phyloP scores from a whole-genome alignment of 1,284 basidiomycete species.

The Ustilago hordei region DNA sequence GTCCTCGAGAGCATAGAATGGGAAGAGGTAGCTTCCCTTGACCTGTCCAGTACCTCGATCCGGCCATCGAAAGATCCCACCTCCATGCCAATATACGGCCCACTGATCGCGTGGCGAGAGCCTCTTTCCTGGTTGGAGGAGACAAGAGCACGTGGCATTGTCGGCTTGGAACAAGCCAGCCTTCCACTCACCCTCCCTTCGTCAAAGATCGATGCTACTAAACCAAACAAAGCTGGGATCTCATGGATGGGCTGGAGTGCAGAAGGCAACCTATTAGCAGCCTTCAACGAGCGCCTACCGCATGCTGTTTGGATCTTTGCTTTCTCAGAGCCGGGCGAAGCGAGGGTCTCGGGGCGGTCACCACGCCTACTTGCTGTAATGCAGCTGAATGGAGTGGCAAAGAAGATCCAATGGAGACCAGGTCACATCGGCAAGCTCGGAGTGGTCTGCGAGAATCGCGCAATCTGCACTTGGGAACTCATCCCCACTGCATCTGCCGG shows the following conservation, averaged over 20 bases:
- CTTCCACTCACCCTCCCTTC: slow-evolving; percentile 46
- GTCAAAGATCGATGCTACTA: slow-evolving; percentile 29
- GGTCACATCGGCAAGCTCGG: slow-evolving; percentile 76
- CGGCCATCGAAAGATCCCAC: slow-evolving; percentile 16
- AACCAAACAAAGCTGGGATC: slow-evolving; percentile 51
- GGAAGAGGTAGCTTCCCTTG: slow-evolving; percentile 31
- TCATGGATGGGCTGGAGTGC: slow-evolving; percentile 51
- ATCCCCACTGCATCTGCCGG: slow-evolving; percentile 4
- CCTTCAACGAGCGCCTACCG: slow-evolving; percentile 73
- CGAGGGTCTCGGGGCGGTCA: slow-evolving; percentile 56
- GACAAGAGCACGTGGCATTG: slow-evolving; percentile 65
- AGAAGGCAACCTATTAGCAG: slow-evolving; percentile 54
- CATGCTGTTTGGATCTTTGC: slow-evolving; percentile 76
- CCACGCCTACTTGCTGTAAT: slow-evolving; percentile 78
- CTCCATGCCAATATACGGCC: slow-evolving; percentile 21
- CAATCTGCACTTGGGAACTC: slow-evolving; percentile 80
- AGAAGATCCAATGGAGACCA: slow-evolving; percentile 81
- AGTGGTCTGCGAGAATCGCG: slow-evolving; percentile 77
- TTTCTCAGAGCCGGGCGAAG: slow-evolving; percentile 73
- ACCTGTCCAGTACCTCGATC: slow-evolving; percentile 30
- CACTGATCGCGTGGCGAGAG: slow-evolving; percentile 60
- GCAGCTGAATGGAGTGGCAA: slow-evolving; percentile 75
- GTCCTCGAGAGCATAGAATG: slow-evolving; percentile 44
- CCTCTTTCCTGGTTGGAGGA: slow-evolving; percentile 64
- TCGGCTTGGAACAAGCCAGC: slow-evolving; percentile 50